These are phyloP conservation scores for Acacia concinna DNA, from an alignment of 331 rosid species.

Conservation along the genomic window DNA sequence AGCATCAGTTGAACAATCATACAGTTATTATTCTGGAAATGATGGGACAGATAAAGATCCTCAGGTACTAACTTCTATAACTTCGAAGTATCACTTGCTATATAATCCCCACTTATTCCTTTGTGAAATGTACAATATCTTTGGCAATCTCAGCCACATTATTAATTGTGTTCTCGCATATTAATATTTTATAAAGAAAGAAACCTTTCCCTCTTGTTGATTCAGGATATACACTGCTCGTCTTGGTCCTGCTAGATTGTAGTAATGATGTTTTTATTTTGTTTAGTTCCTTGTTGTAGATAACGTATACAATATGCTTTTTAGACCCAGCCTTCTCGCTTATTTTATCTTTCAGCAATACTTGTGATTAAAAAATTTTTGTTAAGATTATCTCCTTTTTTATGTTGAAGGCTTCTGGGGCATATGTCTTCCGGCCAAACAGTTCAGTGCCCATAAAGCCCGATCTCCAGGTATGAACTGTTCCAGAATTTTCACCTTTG, in stretches of 20 bases:
- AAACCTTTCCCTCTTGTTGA: constrained; percentile 11
- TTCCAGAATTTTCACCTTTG: constrained; percentile 2
- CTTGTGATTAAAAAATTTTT: constrained; percentile 7
- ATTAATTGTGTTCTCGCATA: background rate
- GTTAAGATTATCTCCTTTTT: constrained; percentile 13
- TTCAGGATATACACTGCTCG: constrained; percentile 10
- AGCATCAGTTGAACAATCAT: constrained; percentile 62
- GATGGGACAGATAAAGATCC: constrained; percentile 54
- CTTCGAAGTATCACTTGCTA: background rate
- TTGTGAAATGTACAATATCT: constrained; percentile 11
- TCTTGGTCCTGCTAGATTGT: background rate
- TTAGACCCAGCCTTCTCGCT: background rate
- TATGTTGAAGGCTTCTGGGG: constrained; percentile 65
- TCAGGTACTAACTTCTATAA: constrained; percentile 52
- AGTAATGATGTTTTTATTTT: constrained; percentile 3
- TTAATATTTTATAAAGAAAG: constrained; percentile 23
- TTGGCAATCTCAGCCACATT: background rate
- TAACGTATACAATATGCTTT: background rate
- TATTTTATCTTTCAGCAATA: constrained; percentile 14
- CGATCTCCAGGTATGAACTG: constrained; percentile 47
- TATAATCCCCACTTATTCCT: background rate
- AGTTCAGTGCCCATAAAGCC: constrained; percentile 52
- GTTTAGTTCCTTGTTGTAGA: constrained; percentile 23
- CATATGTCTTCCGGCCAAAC: constrained; percentile 82
- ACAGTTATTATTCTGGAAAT: constrained; percentile 70